Conservation (phyloP, 1,284 basidiomycete genomes). For the Cryptococcus wingfieldii region DNA sequence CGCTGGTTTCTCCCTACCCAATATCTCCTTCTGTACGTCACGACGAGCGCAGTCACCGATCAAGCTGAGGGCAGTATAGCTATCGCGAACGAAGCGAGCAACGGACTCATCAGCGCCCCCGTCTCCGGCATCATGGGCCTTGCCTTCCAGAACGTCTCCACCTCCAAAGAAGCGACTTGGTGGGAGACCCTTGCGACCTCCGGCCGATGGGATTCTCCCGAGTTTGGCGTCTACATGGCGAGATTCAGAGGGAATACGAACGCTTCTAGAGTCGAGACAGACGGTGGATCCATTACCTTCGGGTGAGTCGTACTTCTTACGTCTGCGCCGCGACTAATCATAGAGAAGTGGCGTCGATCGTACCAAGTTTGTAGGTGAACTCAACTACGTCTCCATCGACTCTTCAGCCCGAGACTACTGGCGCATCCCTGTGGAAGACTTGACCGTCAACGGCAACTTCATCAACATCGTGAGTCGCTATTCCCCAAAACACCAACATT, state of each 20-base stretch:
- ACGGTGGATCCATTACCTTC: constrained; percentile 74
- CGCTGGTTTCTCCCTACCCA: constrained; percentile 69
- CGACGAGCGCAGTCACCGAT: neutral
- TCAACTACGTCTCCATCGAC: constrained; percentile 66
- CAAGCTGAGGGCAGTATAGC: constrained; percentile 23
- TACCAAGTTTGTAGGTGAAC: constrained; percentile 56
- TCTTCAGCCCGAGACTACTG: constrained; percentile 49
- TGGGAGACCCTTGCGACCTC: constrained; percentile 61
- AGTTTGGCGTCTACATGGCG: constrained; percentile 77
- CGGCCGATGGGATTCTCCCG: constrained; percentile 59
- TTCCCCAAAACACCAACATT: neutral
- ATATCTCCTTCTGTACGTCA: constrained; percentile 61
- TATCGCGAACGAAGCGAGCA: constrained; percentile 48
- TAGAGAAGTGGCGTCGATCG: neutral
- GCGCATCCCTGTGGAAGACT: constrained; percentile 50
- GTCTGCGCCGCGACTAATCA: neutral
- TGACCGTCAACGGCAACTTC: constrained; percentile 46
- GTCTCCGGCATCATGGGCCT: constrained; percentile 54
- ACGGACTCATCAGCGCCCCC: constrained; percentile 45
- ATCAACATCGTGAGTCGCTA: constrained; percentile 35
- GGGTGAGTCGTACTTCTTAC: constrained; percentile 37
- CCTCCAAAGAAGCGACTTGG: constrained; percentile 50
- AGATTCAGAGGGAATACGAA: constrained; percentile 60
- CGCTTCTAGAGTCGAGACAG: constrained; percentile 56
- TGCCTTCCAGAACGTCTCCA: constrained; percentile 50